Evolutionary conservation across 208 protist species (phyloP).

Genomic region (Leishmania major): DNA sequence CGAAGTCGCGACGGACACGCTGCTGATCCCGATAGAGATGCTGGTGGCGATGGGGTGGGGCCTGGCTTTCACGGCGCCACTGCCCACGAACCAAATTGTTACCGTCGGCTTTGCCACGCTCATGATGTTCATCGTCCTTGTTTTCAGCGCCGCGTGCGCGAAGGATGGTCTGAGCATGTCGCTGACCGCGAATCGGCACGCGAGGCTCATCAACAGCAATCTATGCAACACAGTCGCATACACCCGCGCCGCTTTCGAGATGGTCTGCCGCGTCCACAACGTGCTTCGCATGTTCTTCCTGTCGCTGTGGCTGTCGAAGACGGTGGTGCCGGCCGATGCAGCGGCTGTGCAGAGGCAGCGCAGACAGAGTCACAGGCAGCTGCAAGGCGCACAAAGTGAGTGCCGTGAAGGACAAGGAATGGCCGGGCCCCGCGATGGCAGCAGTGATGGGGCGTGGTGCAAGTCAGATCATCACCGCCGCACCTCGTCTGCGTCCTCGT

Average conservation of each 20-base stretch:
- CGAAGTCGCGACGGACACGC: constrained; percentile 18
- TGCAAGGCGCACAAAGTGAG: constrained; percentile 6
- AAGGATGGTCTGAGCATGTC: constrained; percentile 11
- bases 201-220: background rate
- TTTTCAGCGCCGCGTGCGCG: constrained; percentile 36
- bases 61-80: constrained; percentile 39
- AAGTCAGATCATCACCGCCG: background rate
- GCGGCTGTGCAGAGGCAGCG: constrained; percentile 27
- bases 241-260: constrained; percentile 10
- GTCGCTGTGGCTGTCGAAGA: constrained; percentile 24
- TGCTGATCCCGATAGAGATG: constrained; percentile 52
- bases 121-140: constrained; percentile 34
- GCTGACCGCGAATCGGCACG: constrained; percentile 33
- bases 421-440: background rate
- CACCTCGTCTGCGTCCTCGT: background rate
- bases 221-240: constrained; percentile 34
- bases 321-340: constrained; percentile 32
- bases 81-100: constrained; percentile 39
- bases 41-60: constrained; percentile 67
- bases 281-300: constrained; percentile 34
- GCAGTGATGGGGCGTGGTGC: background rate
- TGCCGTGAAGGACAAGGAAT: too few relatives aligned
- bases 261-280: constrained; percentile 40
- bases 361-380: constrained; percentile 7
- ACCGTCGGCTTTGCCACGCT: constrained; percentile 37